Conservation (phyloP, 2,329 filamentous ascomycete genomes). For the Teratosphaeria zuluensis region DNA sequence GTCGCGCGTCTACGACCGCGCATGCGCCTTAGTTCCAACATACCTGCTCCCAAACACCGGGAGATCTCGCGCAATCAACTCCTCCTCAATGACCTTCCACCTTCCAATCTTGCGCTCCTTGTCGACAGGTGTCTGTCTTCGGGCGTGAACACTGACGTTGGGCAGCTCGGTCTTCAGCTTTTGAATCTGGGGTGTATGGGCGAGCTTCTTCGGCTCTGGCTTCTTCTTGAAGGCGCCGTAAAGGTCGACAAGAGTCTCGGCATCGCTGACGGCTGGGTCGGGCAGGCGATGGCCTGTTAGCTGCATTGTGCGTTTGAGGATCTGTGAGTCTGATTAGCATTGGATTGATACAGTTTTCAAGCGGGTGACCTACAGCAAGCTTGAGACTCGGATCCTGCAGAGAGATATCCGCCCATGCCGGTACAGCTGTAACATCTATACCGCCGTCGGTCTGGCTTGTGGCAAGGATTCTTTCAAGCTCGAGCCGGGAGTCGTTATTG, state of each 20-base stretch:
- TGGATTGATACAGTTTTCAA: background rate
- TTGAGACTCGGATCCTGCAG: constrained; percentile 53
- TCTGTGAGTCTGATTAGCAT: constrained; percentile 38
- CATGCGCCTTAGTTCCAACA: background rate
- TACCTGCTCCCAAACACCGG: constrained; percentile 40
- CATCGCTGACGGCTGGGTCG: constrained; percentile 52
- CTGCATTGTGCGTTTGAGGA: constrained; percentile 71
- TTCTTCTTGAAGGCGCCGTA: constrained; percentile 27
- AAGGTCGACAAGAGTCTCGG: constrained; percentile 29
- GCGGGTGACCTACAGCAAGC: constrained; percentile 55
- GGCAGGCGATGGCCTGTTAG: constrained; percentile 68
- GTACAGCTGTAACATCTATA: background rate
- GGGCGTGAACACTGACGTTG: constrained; percentile 61
- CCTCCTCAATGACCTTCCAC: constrained; percentile 70
- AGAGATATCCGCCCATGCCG: constrained; percentile 48
- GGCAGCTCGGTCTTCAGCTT: constrained; percentile 44
- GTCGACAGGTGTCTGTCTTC: constrained; percentile 60
- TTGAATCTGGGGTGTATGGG: constrained; percentile 45
- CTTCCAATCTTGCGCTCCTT: constrained; percentile 62
- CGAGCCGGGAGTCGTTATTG: background rate
- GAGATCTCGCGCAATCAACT: constrained; percentile 54
- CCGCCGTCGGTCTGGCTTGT: background rate
- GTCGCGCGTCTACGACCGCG: background rate
- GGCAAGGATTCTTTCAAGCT: background rate
- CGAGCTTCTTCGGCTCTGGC: constrained; percentile 47